Conservation (phyloP, 106 monocot genomes). For the Ottelia alismoides region DNA sequence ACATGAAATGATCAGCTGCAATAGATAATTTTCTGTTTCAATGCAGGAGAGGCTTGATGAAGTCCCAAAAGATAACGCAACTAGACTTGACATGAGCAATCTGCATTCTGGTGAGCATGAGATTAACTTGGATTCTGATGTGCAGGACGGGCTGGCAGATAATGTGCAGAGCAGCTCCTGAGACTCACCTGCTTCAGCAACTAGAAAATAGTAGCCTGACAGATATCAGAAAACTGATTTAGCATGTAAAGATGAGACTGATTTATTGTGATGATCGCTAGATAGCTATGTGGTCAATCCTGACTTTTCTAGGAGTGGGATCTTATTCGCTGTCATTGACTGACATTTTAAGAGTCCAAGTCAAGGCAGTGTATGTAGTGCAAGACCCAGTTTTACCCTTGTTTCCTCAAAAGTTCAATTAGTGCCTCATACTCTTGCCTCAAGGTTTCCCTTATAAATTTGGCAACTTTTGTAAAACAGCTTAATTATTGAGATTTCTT, state of each 20-base stretch:
- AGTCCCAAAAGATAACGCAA: background rate
- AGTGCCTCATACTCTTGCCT: too few species aligned
- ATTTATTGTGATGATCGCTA: constrained; percentile 25
- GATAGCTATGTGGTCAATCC: constrained; percentile 25
- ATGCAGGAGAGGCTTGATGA: constrained; percentile 14
- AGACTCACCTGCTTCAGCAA: constrained; percentile 1
- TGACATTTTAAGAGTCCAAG: constrained; percentile 67
- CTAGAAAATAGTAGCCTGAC: constrained; percentile 14
- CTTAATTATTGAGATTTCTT: too few species aligned
- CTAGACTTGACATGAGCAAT: constrained; percentile 4
- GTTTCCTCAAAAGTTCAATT: constrained; percentile 4
- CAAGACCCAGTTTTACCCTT: constrained; percentile 11
- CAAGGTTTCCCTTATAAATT: too few species aligned
- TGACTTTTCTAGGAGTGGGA: constrained; percentile 24
- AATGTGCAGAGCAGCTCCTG: constrained; percentile 3
- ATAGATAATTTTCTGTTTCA: background rate
- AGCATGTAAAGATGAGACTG: constrained; percentile 20
- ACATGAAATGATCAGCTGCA: background rate
- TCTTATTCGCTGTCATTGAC: constrained; percentile 31
- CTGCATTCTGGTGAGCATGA: constrained; percentile 2
- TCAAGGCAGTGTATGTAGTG: constrained; percentile 17
- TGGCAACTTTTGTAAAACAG: too few species aligned
- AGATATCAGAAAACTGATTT: constrained; percentile 11
- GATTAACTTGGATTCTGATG: background rate
- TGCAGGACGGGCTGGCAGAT: constrained; percentile 3